phyloP scores from a whole-genome alignment of 345 rosid genomes.

The Euclidium syriacum region DNA sequence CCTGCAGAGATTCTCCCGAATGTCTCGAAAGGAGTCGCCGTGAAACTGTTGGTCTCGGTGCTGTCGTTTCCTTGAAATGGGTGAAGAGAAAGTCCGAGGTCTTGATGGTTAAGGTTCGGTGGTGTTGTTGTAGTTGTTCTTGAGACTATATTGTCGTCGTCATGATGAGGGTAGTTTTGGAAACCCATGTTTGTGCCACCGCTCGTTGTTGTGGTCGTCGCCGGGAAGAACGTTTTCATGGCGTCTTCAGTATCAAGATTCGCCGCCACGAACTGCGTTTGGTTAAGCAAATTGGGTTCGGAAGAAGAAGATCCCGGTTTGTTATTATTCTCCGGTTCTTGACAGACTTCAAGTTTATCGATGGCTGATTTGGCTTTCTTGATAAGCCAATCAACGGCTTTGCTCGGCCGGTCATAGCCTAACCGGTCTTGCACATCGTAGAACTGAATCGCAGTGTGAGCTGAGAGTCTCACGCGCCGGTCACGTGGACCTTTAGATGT shows the following conservation, averaged over 20 bases:
- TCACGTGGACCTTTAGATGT: slow-evolving; percentile 80
- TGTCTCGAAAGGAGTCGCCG: slow-evolving; percentile 18
- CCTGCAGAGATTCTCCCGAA: slow-evolving; percentile 50
- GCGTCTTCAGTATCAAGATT: slow-evolving; percentile 42
- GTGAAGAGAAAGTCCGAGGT: slow-evolving; percentile 67
- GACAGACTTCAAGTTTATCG: slow-evolving; percentile 55
- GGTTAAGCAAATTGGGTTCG: slow-evolving; percentile 38
- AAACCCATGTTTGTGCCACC: slow-evolving; percentile 35
- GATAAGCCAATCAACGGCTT: slow-evolving; percentile 90
- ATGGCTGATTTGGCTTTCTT: slow-evolving; percentile 69
- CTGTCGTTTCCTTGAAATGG: slow-evolving; percentile 37
- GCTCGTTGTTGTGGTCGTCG: slow-evolving; percentile 36
- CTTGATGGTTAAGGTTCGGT: slow-evolving; percentile 37
- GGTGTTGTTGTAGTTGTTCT: slow-evolving; percentile 37
- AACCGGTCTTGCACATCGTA: slow-evolving; percentile 87
- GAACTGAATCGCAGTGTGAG: slow-evolving; percentile 86
- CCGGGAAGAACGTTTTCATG: slow-evolving; percentile 65
- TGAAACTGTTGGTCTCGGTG: slow-evolving; percentile 25
- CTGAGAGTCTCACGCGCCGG: slow-evolving; percentile 71
- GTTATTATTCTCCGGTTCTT: slow-evolving; percentile 40
- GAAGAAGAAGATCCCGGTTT: slow-evolving; percentile 33
- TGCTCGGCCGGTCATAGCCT: slow-evolving; percentile 83
- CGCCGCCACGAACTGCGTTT: slow-evolving; percentile 30
- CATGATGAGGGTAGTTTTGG: slow-evolving; percentile 47
- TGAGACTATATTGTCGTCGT: slow-evolving; percentile 37